phyloP scores from a whole-genome alignment of 2,329 filamentous ascomycete species.

The Trichothecium roseum region DNA sequence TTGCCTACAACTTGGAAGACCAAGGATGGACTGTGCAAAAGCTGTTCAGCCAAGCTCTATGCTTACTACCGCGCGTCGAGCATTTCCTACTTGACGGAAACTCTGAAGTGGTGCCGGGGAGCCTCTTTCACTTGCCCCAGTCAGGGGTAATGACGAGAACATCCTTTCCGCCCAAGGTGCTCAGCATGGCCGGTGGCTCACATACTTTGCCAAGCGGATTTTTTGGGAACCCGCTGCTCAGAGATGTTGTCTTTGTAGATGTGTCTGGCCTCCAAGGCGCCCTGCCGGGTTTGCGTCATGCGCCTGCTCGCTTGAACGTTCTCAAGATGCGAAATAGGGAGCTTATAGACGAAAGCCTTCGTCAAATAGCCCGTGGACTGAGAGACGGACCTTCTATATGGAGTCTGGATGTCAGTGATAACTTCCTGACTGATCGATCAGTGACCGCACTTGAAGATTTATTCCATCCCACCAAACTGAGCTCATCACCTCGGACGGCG shows the following conservation, averaged over 20 bases:
- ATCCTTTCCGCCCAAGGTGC: slow-evolving; percentile 20
- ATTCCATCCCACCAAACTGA: slow-evolving; percentile 24
- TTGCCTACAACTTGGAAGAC: slow-evolving; percentile 29
- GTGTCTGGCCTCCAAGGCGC: slow-evolving; percentile 39
- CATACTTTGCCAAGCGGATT: slow-evolving; percentile 28
- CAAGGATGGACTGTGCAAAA: slow-evolving; percentile 21
- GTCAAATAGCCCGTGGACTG: slow-evolving; percentile 17
- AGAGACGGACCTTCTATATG: slow-evolving; percentile 29
- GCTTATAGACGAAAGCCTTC: slow-evolving; percentile 29
- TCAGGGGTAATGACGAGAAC: neutral
- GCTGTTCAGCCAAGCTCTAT: slow-evolving; percentile 26
- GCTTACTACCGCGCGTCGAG: slow-evolving; percentile 30
- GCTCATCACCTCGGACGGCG: slow-evolving; percentile 18
- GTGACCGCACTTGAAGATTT: slow-evolving; percentile 20
- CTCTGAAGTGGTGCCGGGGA: slow-evolving; percentile 28
- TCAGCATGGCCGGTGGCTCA: slow-evolving; percentile 34
- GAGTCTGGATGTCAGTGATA: slow-evolving; percentile 45
- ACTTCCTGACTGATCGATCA: slow-evolving; percentile 36
- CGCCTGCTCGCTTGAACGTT: slow-evolving; percentile 36
- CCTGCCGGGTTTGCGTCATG: slow-evolving; percentile 18
- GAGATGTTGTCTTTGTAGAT: slow-evolving; percentile 39
- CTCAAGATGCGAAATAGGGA: slow-evolving; percentile 39
- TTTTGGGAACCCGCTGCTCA: slow-evolving; percentile 25
- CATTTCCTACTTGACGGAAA: slow-evolving; percentile 39
- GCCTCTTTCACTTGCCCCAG: slow-evolving; percentile 17